These are phyloP conservation scores for Kockiozyma suomiensis DNA, from an alignment of 805 yeast species.

Conservation along the genomic window DNA sequence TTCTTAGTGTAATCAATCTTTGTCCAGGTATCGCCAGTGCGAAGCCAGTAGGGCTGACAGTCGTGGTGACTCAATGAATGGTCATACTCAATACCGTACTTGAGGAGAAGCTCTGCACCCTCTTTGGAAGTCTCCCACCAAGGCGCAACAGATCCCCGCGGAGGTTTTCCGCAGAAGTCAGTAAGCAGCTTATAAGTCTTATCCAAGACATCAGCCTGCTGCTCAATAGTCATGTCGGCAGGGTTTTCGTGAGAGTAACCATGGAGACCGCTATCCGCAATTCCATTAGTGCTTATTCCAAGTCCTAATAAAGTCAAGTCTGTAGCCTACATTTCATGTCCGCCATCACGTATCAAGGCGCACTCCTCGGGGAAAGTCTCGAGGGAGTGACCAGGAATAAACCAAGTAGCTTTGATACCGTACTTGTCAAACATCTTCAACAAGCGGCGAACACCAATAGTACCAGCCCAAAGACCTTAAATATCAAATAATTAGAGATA, in stretches of 20 bases:
- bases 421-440: slow-evolving; percentile 44
- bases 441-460: slow-evolving; percentile 45
- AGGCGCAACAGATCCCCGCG: slow-evolving; percentile 46
- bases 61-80: slow-evolving; percentile 47
- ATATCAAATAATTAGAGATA: not conserved
- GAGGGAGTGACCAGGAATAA: slow-evolving; percentile 47
- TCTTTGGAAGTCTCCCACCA: slow-evolving; percentile 47
- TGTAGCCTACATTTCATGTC: slow-evolving; percentile 41
- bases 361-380: slow-evolving; percentile 47
- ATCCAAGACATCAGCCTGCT: slow-evolving; percentile 44
- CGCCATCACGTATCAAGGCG: slow-evolving; percentile 43
- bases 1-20: slow-evolving; percentile 44
- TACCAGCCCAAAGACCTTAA: slow-evolving; percentile 44
- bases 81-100: slow-evolving; percentile 46
- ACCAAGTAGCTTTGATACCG: slow-evolving; percentile 46
- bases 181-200: slow-evolving; percentile 43
- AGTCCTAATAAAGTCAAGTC: not conserved
- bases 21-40: slow-evolving; percentile 46
- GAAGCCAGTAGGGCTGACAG: slow-evolving; percentile 46
- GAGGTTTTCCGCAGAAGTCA: slow-evolving; percentile 45
- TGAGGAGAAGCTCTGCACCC: slow-evolving; percentile 43
- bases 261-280: slow-evolving; percentile 40
- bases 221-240: slow-evolving; percentile 44
- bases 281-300: not conserved
- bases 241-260: slow-evolving; percentile 48